Conservation (phyloP, 1,139 yeast genomes). For the Sugiyamaella neomexicana region DNA sequence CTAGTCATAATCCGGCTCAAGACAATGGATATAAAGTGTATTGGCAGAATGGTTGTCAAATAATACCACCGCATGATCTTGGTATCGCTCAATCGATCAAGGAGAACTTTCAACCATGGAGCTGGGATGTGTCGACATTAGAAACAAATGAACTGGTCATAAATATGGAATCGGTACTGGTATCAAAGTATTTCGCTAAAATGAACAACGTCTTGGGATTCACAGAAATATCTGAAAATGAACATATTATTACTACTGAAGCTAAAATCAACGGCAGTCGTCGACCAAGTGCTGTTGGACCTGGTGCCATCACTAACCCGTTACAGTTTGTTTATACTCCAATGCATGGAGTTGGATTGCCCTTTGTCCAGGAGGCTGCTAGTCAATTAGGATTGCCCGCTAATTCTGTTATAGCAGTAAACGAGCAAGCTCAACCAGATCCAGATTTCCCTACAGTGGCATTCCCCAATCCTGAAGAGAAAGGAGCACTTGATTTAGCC, state of each 20-base stretch:
- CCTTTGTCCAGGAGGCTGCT: slow-evolving; percentile 36
- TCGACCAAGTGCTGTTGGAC: slow-evolving; percentile 2
- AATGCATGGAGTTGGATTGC: slow-evolving; percentile 88
- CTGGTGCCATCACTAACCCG: slow-evolving; percentile 23
- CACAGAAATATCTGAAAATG: neutral
- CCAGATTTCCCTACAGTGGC: slow-evolving; percentile 81
- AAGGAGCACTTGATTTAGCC: slow-evolving; percentile 81
- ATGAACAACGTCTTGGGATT: slow-evolving; percentile 16
- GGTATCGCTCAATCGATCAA: slow-evolving; percentile 68
- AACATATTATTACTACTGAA: too few species aligned
- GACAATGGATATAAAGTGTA: slow-evolving; percentile 97
- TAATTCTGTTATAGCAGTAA: slow-evolving; percentile 48
- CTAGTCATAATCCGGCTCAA: slow-evolving; percentile 90
- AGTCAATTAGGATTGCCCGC: slow-evolving; percentile 36
- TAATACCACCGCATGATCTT: slow-evolving; percentile 85
- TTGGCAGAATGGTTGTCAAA: slow-evolving; percentile 92
- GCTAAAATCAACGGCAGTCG: neutral
- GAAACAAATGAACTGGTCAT: slow-evolving; percentile 17
- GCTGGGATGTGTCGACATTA: slow-evolving; percentile 28
- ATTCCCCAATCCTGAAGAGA: slow-evolving; percentile 96
- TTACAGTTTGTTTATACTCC: slow-evolving; percentile 79
- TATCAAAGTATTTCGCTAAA: slow-evolving; percentile 28
- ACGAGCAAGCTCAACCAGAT: slow-evolving; percentile 70
- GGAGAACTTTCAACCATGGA: slow-evolving; percentile 63
- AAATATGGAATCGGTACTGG: slow-evolving; percentile 21